phyloP scores from a whole-genome alignment of 768 basidiomycete genomes.

The Mycena galericulata region DNA sequence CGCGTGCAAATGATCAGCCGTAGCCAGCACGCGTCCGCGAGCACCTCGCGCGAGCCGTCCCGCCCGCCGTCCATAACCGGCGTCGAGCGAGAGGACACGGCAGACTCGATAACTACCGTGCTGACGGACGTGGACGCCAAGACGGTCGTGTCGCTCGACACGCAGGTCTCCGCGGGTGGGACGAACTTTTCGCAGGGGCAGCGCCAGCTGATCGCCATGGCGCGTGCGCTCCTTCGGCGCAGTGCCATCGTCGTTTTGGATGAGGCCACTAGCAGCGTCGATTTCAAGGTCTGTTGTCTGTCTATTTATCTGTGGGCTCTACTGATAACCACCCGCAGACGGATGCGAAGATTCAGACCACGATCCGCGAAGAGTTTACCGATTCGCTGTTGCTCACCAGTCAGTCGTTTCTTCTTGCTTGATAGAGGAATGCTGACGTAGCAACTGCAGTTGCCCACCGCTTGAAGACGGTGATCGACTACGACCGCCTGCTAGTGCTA shows the following conservation, averaged over 20 bases:
- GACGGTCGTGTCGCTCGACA: conserved; percentile 73
- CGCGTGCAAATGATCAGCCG: conserved; percentile 82
- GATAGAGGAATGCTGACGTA: conserved; percentile 34
- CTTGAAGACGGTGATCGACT: conserved; percentile 58
- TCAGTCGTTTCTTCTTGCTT: conserved; percentile 14
- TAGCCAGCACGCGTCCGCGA: conserved; percentile 59
- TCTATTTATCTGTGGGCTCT: conserved; percentile 53
- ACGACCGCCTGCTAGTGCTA: conserved; percentile 67
- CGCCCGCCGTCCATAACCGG: conserved; percentile 46
- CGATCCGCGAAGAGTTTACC: conserved; percentile 88
- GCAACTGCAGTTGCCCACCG: conserved; percentile 29
- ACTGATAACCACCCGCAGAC: conserved; percentile 77
- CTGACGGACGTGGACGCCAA: conserved; percentile 69
- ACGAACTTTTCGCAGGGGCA: conserved; percentile 95
- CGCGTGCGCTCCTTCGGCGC: conserved; percentile 78
- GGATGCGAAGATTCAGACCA: conserved; percentile 90
- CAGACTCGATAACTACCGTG: conserved; percentile 55
- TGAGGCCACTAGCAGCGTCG: conserved; percentile 71
- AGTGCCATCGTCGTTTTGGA: conserved; percentile 85
- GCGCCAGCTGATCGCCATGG: conserved; percentile 88
- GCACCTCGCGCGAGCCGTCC: conserved; percentile 61
- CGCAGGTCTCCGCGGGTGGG: conserved; percentile 87
- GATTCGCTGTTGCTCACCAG: conserved; percentile 76
- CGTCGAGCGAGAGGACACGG: conserved; percentile 52
- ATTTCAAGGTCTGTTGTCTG: conserved; percentile 16